Percentiles rank a stretch among this genome's conserved stretches.
Conservation (phyloP, 2,329 filamentous ascomycete genomes). For the Fusarium torreyae region DNA sequence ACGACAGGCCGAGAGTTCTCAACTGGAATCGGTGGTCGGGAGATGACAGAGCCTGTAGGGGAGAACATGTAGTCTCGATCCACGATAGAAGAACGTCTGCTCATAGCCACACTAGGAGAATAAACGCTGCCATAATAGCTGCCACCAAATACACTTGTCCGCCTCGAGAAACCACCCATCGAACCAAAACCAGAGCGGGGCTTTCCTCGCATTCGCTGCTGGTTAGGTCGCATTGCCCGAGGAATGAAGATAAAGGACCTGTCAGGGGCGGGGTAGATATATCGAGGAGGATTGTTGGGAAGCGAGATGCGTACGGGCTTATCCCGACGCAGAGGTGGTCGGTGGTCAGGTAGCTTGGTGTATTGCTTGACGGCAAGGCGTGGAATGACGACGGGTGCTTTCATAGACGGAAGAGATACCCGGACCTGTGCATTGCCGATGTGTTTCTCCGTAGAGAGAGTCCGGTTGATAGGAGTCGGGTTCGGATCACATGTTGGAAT, state of each 20-base stretch:
- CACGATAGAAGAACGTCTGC: constrained; percentile 85
- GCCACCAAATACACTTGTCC: constrained; percentile 85
- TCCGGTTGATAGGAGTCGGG: constrained; percentile 77
- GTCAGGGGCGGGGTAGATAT: constrained; percentile 91
- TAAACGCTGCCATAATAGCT: constrained; percentile 83
- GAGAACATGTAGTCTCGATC: constrained; percentile 82
- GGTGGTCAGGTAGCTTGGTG: constrained; percentile 93
- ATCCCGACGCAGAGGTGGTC: constrained; percentile 92
- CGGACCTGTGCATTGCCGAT: constrained; percentile 89
- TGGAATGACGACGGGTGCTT: constrained; percentile 78
- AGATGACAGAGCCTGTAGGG: constrained; percentile 83
- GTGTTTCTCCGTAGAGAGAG: constrained; percentile 85
- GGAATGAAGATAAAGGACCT: constrained; percentile 99
- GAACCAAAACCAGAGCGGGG: constrained; percentile 80
- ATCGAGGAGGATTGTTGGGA: constrained; percentile 82
- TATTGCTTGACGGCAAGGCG: constrained; percentile 89
- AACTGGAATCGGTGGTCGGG: constrained; percentile 73
- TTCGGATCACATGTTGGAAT: constrained; percentile 72
- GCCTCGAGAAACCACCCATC: constrained; percentile 78
- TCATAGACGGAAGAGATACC: constrained; percentile 84
- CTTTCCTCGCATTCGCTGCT: constrained; percentile 81
- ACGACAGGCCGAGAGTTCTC: constrained; percentile 82
- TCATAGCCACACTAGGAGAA: constrained; percentile 89
- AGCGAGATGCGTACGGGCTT: constrained; percentile 96
- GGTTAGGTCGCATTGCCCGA: constrained; percentile 91